Percentiles rank a stretch among this genome's conserved stretches.
phyloP scores from a whole-genome alignment of 768 basidiomycete genomes.

The Baorangia bicolor region DNA sequence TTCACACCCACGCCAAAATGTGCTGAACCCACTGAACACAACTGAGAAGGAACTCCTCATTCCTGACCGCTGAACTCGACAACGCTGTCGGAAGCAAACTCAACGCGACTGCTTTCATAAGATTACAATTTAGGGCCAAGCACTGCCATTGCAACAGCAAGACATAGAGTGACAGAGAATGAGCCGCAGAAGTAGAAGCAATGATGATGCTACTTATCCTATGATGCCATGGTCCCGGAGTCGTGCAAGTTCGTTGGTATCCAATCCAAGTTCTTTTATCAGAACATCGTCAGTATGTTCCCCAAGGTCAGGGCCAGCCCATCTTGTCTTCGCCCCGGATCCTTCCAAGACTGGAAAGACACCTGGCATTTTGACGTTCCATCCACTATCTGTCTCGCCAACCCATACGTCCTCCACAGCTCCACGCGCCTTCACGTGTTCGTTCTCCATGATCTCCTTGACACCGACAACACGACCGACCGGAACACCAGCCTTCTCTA shows the following conservation, averaged over 20 bases:
- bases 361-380: constrained; percentile 65
- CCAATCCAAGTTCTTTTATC: constrained; percentile 40
- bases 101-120: constrained; percentile 37
- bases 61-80: constrained; percentile 56
- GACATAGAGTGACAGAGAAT: background rate
- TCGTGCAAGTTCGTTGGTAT: constrained; percentile 33
- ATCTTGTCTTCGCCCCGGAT: constrained; percentile 52
- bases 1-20: constrained; percentile 78
- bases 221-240: constrained; percentile 43
- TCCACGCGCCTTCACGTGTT: constrained; percentile 53
- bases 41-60: constrained; percentile 59
- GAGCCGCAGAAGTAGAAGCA: background rate
- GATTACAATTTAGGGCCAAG: constrained; percentile 19
- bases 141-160: background rate
- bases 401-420: constrained; percentile 61
- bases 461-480: too few relatives aligned
- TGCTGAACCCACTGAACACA: constrained; percentile 40
- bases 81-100: constrained; percentile 35
- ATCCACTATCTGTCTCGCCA: constrained; percentile 38
- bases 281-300: constrained; percentile 54
- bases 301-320: constrained; percentile 68
- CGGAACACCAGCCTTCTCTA: too few relatives aligned
- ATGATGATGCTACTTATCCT: constrained; percentile 38
- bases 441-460: too few relatives aligned
- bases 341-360: constrained; percentile 63